phyloP scores from a whole-genome alignment of 2,329 filamentous ascomycete species.

The Laburnicola sp. region DNA sequence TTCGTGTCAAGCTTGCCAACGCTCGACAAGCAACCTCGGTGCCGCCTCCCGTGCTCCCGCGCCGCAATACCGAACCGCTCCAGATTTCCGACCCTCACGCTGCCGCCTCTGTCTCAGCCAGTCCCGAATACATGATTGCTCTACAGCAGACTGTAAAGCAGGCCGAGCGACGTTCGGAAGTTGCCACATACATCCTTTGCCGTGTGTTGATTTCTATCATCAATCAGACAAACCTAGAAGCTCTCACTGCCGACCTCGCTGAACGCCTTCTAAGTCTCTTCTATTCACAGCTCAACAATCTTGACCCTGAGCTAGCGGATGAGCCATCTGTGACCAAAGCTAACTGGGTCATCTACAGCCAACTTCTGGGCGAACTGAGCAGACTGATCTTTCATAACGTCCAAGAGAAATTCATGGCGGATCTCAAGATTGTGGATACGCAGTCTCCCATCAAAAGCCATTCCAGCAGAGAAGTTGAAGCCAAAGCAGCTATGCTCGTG shows the following conservation, averaged over 20 bases:
- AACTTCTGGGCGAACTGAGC: conserved; percentile 95
- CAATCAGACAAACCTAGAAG: conserved; percentile 79
- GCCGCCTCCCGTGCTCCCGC: conserved; percentile 34
- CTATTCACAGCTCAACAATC: conserved; percentile 89
- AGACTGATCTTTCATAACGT: conserved; percentile 86
- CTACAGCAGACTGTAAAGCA: conserved; percentile 73
- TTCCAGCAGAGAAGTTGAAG: conserved; percentile 69
- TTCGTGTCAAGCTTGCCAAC: conserved; percentile 37
- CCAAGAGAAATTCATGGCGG: conserved; percentile 75
- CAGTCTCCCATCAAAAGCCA: conserved; percentile 73
- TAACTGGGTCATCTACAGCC: conserved; percentile 94
- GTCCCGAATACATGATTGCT: conserved; percentile 43
- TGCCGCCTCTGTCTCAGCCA: conserved; percentile 29
- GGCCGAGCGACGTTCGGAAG: conserved; percentile 85
- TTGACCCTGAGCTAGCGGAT: conserved; percentile 78
- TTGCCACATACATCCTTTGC: conserved; percentile 95
- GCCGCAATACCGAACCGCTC: conserved; percentile 43
- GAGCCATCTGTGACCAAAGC: conserved; percentile 82
- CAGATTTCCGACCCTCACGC: conserved; percentile 32
- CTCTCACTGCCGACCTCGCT: conserved; percentile 87
- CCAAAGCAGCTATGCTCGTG: conserved; percentile 82
- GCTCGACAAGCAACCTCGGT: conserved; percentile 34
- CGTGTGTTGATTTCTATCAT: conserved; percentile 93
- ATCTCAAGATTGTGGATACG: conserved; percentile 76
- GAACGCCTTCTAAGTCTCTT: conserved; percentile 94